phyloP scores from a whole-genome alignment of 1,139 yeast genomes.

The Martiniozyma asiatica region DNA sequence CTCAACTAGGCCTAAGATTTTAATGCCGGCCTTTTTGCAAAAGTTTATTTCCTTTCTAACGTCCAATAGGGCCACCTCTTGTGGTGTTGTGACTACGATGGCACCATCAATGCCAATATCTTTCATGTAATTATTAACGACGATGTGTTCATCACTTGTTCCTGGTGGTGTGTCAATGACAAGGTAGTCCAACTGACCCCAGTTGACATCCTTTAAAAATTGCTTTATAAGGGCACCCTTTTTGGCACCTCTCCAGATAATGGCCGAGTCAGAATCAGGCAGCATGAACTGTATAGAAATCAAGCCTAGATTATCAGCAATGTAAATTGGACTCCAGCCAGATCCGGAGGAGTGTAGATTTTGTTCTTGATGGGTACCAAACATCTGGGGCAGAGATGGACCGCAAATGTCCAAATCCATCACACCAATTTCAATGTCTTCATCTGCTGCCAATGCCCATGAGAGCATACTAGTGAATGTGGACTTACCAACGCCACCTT shows the following conservation, averaged over 20 bases:
- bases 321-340: slow-evolving; percentile 96
- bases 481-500: slow-evolving; percentile 98
- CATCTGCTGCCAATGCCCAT: slow-evolving; percentile 92
- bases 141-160: slow-evolving; percentile 91
- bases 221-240: slow-evolving; percentile 89
- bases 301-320: slow-evolving; percentile 86
- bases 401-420: slow-evolving; percentile 98
- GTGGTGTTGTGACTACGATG: slow-evolving; percentile 90
- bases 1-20: slow-evolving; percentile 81
- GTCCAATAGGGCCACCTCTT: slow-evolving; percentile 89
- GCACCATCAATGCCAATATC: slow-evolving; percentile 96
- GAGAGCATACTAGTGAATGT: slow-evolving; percentile 90
- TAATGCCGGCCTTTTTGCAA: slow-evolving; percentile 81
- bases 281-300: slow-evolving; percentile 95
- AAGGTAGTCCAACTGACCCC: slow-evolving; percentile 89
- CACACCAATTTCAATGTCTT: slow-evolving; percentile 79
- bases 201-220: slow-evolving; percentile 86
- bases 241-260: slow-evolving; percentile 95
- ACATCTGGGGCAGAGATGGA: slow-evolving; percentile 89
- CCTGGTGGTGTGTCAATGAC: slow-evolving; percentile 98
- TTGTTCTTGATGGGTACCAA: slow-evolving; percentile 76
- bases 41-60: slow-evolving; percentile 94
- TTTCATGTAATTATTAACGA: slow-evolving; percentile 77
- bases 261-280: slow-evolving; percentile 87
- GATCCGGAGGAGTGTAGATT: slow-evolving; percentile 77